A percentile compares a stretch with the other conserved stretches of the same genome.
Conservation (phyloP, 139 green algal genomes). For the Coelastrella sp. region DNA sequence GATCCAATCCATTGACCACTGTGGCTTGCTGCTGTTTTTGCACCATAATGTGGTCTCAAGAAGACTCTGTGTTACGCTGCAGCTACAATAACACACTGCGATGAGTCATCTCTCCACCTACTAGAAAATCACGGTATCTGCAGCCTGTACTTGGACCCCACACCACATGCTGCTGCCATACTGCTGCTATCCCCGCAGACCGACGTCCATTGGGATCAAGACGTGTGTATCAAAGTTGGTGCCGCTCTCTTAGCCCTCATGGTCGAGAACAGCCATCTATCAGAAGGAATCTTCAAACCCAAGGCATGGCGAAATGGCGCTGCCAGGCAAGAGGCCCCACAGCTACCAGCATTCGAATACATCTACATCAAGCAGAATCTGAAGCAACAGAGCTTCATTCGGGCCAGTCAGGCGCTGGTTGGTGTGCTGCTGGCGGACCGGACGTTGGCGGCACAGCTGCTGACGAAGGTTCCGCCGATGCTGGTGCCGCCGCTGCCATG, state of each 20-base stretch:
- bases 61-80: no score
- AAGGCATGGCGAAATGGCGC: not conserved
- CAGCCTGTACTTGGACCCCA: not conserved
- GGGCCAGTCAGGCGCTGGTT: constrained; percentile 56
- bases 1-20: no score
- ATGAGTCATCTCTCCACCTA: no score
- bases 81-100: no score
- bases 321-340: not conserved
- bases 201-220: constrained; percentile 28
- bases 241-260: constrained; percentile 41
- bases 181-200: not conserved
- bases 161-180: not conserved
- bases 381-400: constrained; percentile 58
- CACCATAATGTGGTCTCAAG: no score
- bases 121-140: not conserved
- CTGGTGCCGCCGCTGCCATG: constrained; percentile 84
- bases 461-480: constrained; percentile 75
- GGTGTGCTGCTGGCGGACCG: constrained; percentile 51
- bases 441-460: not conserved
- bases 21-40: no score
- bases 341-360: constrained; percentile 24
- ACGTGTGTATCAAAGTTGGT: constrained; percentile 40
- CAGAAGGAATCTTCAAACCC: not conserved
- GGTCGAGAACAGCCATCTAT: constrained; percentile 30
- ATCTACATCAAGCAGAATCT: constrained; percentile 27